Evolutionary conservation across 257 asterid genomes (phyloP).

Genomic region (Capsicum baccatum): DNA sequence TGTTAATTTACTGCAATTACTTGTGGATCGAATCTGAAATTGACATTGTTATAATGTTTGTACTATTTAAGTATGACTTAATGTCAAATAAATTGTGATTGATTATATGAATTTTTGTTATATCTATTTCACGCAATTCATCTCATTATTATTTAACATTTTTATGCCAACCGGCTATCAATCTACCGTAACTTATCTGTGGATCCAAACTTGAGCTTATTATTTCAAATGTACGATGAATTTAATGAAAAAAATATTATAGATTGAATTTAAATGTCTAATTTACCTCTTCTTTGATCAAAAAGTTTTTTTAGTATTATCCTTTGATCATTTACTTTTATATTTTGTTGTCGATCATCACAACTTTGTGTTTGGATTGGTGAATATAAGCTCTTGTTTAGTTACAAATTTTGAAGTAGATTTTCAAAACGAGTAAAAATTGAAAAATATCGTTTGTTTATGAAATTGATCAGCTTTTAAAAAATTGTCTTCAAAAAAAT

Average conservation of each 20-base stretch:
- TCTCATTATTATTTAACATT: not conserved
- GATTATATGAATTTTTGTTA: not conserved
- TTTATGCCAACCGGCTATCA: not conserved
- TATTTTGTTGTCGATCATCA: not conserved
- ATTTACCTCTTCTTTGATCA: not conserved
- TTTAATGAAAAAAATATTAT: too few relatives aligned
- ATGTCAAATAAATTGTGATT: not conserved
- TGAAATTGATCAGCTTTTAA: too few relatives aligned
- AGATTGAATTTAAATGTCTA: not conserved
- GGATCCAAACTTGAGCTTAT: too few relatives aligned
- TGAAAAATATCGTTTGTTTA: too few relatives aligned
- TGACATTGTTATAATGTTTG: not conserved
- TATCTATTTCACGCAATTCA: not conserved
- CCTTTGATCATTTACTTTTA: not conserved
- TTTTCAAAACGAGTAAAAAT: too few relatives aligned
- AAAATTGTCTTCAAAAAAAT: too few relatives aligned
- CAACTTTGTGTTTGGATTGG: not conserved
- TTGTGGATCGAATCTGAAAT: too few relatives aligned
- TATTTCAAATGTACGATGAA: too few relatives aligned
- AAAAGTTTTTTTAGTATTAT: not conserved
- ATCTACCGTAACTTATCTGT: not conserved
- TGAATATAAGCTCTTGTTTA: not conserved
- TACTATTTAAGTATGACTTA: not conserved
- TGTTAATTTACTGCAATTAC: too few relatives aligned
- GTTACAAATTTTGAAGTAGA: too few relatives aligned